phyloP scores from a whole-genome alignment of 768 basidiomycete species.

The Lepiota brunneoincarnata region DNA sequence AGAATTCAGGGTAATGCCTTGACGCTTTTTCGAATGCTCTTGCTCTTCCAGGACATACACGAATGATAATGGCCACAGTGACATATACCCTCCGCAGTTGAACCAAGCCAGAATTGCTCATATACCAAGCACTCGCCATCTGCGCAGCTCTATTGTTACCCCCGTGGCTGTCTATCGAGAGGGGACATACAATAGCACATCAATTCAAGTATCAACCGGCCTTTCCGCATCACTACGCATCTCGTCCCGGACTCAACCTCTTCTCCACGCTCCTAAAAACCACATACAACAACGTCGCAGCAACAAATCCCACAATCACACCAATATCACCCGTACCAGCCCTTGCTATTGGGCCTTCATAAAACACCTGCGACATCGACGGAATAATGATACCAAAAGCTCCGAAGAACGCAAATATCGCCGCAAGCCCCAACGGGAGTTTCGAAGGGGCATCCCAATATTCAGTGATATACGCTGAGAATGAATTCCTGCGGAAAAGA shows the following conservation, averaged over 20 bases:
- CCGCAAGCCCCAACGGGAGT: constrained; percentile 65
- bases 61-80: too few species aligned
- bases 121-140: too few species aligned
- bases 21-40: too few species aligned
- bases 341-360: constrained; percentile 62
- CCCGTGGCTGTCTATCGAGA: too few species aligned
- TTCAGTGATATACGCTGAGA: constrained; percentile 43
- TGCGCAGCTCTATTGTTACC: too few species aligned
- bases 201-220: neutral
- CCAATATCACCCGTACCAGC: constrained; percentile 68
- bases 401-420: constrained; percentile 46
- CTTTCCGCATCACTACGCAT: neutral
- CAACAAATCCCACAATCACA: constrained; percentile 55
- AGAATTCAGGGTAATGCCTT: too few species aligned
- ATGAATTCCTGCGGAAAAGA: constrained; percentile 52
- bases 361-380: constrained; percentile 73
- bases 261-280: constrained; percentile 42
- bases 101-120: too few species aligned
- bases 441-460: constrained; percentile 52
- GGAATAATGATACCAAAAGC: constrained; percentile 59
- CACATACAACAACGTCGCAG: constrained; percentile 45
- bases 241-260: constrained; percentile 16
- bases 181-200: neutral
- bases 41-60: too few species aligned
- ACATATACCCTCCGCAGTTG: too few species aligned